A percentile compares a stretch with the other conserved stretches of the same genome.
phyloP scores from a whole-genome alignment of 768 basidiomycete species.

The Rhodosporidiobolus odoratus region DNA sequence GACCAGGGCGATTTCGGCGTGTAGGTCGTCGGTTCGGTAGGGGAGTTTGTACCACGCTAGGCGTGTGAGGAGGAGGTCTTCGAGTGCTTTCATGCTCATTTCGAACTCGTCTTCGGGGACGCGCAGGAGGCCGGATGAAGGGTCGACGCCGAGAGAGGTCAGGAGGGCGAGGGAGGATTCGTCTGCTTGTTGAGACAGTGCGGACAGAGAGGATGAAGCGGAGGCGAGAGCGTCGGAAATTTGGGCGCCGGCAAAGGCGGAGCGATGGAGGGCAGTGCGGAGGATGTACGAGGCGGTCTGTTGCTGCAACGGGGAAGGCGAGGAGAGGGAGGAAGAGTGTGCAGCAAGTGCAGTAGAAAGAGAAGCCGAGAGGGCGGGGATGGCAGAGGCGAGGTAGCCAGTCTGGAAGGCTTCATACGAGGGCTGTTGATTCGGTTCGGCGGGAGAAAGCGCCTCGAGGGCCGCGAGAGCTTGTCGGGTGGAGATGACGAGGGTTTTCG shows the following conservation, averaged over 20 bases:
- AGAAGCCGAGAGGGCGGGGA: conserved; percentile 20
- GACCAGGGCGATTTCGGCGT: conserved; percentile 30
- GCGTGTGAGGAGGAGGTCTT: conserved; percentile 13
- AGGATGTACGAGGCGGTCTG: conserved; percentile 23
- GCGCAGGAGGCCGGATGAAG: conserved; percentile 2
- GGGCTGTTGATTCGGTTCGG: background rate
- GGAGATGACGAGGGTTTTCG: conserved; percentile 16
- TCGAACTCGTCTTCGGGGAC: conserved; percentile 10
- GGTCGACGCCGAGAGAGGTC: conserved; percentile 13
- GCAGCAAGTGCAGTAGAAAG: background rate
- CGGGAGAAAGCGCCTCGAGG: conserved; percentile 17
- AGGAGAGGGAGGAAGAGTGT: background rate
- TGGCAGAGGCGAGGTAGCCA: conserved; percentile 19
- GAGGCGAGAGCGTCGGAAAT: conserved; percentile 15
- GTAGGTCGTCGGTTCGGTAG: conserved; percentile 38
- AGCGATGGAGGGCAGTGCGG: conserved; percentile 3
- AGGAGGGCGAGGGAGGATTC: conserved; percentile 5
- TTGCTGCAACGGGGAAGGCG: background rate
- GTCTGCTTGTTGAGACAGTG: background rate
- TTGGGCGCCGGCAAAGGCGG: conserved; percentile 16
- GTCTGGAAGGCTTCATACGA: conserved; percentile 19
- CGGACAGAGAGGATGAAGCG: background rate
- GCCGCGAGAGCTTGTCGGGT: conserved; percentile 22
- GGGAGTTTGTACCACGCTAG: conserved; percentile 42
- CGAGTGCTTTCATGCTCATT: background rate